Percentiles rank a stretch among this genome's conserved stretches.
phyloP scores from a whole-genome alignment of 2,329 filamentous ascomycete genomes.

The Fusarium musae region DNA sequence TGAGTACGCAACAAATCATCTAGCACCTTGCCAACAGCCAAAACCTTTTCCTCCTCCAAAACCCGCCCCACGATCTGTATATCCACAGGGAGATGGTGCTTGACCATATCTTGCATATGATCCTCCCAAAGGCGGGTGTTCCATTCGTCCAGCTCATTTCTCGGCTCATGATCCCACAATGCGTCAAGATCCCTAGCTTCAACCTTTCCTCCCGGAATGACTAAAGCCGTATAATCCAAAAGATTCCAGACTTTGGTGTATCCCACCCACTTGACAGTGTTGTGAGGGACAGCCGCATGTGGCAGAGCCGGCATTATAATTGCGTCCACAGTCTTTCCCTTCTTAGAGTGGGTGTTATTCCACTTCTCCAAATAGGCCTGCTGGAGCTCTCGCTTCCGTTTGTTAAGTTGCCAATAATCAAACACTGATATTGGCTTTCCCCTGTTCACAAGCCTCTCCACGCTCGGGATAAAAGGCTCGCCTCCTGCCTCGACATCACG shows the following conservation, averaged over 20 bases:
- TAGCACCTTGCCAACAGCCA: conserved; percentile 19
- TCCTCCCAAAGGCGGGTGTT: conserved; percentile 25
- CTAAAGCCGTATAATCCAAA: conserved; percentile 44
- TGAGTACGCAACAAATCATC: conserved; percentile 5
- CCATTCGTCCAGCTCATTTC: conserved; percentile 16
- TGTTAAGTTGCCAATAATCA: conserved; percentile 75
- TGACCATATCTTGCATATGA: not conserved
- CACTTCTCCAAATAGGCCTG: conserved; percentile 67
- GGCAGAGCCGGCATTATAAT: conserved; percentile 69
- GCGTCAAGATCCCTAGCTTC: not conserved
- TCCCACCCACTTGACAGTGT: conserved; percentile 59
- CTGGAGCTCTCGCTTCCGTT: conserved; percentile 57
- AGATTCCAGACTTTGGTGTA: conserved; percentile 49
- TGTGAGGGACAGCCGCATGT: conserved; percentile 64
- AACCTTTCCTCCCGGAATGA: conserved; percentile 37
- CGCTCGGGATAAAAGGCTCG: conserved; percentile 69
- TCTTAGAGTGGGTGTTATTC: conserved; percentile 56
- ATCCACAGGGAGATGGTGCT: conserved; percentile 8
- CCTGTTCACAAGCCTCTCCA: conserved; percentile 65
- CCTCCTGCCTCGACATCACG: conserved; percentile 64
- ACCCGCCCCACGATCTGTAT: conserved; percentile 21
- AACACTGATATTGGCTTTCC: conserved; percentile 68
- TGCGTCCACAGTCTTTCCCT: conserved; percentile 63
- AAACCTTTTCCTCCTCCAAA: conserved; percentile 31
- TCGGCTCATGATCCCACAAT: not conserved